A percentile compares a stretch with the other conserved stretches of the same genome.
Conservation (phyloP, 495 filamentous ascomycete species). For the Articulospora tetracladia region DNA sequence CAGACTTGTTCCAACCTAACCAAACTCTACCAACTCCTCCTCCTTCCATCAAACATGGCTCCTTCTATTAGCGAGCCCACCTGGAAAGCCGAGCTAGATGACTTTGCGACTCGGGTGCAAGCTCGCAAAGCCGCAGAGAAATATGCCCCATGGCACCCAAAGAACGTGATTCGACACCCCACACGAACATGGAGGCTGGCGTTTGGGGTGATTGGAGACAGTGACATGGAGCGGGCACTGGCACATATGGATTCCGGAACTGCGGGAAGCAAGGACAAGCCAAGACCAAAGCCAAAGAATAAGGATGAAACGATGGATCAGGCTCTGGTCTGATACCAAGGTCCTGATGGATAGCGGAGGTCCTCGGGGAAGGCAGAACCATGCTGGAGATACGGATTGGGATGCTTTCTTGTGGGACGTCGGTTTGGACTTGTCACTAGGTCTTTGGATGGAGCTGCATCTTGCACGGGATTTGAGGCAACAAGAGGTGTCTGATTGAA, state of each 20-base stretch:
- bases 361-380: no score
- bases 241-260: slow-evolving; percentile 16
- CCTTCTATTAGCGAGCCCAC: not conserved
- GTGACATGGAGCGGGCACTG: slow-evolving; percentile 7
- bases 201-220: slow-evolving; percentile 9
- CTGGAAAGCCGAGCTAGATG: not conserved
- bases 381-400: no score
- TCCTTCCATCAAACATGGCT: not conserved
- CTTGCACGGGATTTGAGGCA: no score
- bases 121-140: slow-evolving; percentile 6
- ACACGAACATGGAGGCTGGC: slow-evolving; percentile 7
- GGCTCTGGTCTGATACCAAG: not conserved
- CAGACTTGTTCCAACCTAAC: not conserved
- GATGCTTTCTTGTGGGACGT: no score
- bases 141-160: slow-evolving; percentile 15
- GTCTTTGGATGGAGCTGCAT: no score
- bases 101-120: not conserved
- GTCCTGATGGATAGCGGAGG: not conserved
- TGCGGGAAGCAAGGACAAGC: slow-evolving; percentile 12
- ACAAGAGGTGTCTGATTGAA: no score
- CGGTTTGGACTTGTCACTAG: no score
- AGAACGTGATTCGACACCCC: slow-evolving; percentile 9
- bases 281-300: slow-evolving; percentile 13
- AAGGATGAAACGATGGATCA: not conserved
- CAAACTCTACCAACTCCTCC: not conserved